Base-by-base conservation (phyloP, 2,329 filamentous ascomycete genomes). In the Spiromastix sp. region DNA sequence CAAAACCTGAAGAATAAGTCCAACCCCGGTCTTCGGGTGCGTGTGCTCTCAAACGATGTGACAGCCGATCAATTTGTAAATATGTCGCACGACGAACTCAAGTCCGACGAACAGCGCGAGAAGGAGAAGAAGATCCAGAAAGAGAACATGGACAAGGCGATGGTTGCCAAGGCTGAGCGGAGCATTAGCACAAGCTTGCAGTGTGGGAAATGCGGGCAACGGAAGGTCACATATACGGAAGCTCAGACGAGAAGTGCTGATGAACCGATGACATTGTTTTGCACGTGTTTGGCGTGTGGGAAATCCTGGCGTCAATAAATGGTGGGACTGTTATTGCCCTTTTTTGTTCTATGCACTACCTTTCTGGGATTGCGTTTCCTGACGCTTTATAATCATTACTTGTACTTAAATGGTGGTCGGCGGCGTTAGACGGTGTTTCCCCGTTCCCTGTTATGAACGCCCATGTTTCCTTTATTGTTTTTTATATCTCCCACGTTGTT, bases 71-170 rank as follows among this genome's bases (percentile, higher is more conserved):
- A 70, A 22, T 93, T 98, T 49, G 86, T 94, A 38, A 66, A 68
- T 50, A 94, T 98, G 91, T 74, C 77, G 6, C 79, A 84, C 49
- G 83, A 94, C 37, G 89, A 96, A 59, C 75, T 98, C 56, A 93
- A 93, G 67, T 91, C 83, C 31, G 80, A 79, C 32, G 79, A 91
- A 59, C 81, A 84, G 61, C 77, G 79, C 42, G 77, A 76, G 49
- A 74, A 80, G 53, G 86, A 95, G 48, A 67, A 74, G 48, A 77
- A 77, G 57, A 71, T 94, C 33, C 72, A 86, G 56, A 77, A 83
- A 62, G 85, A 95, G 63, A 98, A 98, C 62, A 87, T 96, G 83
- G 86, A 86, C 67, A 85, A 89, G 61, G 85, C 91, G 1, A 93
- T 96, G 78, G 87, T 93, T 8, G 84, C 89, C 38, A 82, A 87